A percentile compares a stretch with the other conserved stretches of the same genome.
phyloP scores from a whole-genome alignment of 2,329 filamentous ascomycete species.

The Diplocarpon rosae region DNA sequence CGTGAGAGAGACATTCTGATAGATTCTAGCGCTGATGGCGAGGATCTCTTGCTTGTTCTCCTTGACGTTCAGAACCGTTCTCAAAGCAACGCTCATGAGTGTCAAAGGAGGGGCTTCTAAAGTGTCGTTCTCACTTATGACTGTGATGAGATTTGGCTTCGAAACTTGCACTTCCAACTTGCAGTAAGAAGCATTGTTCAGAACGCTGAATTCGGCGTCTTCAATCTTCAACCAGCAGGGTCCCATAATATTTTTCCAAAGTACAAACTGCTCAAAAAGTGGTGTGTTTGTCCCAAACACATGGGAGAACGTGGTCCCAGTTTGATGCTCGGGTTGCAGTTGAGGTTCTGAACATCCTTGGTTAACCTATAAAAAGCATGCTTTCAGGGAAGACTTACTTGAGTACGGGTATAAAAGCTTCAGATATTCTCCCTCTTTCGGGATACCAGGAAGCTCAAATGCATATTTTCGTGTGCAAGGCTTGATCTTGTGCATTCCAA shows the following conservation, averaged over 20 bases:
- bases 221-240: constrained; percentile 94
- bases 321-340: constrained; percentile 52
- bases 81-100: constrained; percentile 86
- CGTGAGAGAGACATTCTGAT: constrained; percentile 76
- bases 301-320: constrained; percentile 83
- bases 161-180: constrained; percentile 81
- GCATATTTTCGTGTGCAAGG: constrained; percentile 83
- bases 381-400: constrained; percentile 35
- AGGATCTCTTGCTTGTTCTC: constrained; percentile 96
- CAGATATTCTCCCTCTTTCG: constrained; percentile 81
- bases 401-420: constrained; percentile 95
- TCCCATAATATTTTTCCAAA: constrained; percentile 99
- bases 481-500: constrained; percentile 90
- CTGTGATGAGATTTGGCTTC: constrained; percentile 65
- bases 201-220: constrained; percentile 67
- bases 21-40: constrained; percentile 81
- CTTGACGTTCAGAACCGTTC: constrained; percentile 79
- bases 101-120: constrained; percentile 79
- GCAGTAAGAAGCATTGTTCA: constrained; percentile 94
- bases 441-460: constrained; percentile 80
- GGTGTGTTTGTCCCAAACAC: constrained; percentile 90
- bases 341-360: constrained; percentile 41
- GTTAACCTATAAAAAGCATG: neutral
- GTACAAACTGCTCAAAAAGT: constrained; percentile 93
- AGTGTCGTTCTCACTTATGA: constrained; percentile 66